phyloP scores from a whole-genome alignment of 78 protist genomes.

The Diacronema lutheri region DNA sequence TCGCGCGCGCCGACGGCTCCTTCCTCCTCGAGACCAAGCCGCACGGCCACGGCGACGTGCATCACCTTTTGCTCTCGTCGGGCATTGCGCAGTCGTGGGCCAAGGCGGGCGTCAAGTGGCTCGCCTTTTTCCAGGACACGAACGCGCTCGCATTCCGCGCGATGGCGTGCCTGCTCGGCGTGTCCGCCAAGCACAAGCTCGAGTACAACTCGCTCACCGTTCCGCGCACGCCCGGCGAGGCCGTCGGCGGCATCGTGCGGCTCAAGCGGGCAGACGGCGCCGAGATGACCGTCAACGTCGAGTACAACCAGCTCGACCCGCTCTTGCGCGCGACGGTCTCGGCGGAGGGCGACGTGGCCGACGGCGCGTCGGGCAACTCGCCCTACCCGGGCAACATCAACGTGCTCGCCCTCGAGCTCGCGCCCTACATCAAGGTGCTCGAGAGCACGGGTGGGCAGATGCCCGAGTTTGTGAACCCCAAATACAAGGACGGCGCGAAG shows the following conservation, averaged over 20 bases:
- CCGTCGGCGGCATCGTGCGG: slow-evolving; percentile 13
- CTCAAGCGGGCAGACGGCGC: neutral
- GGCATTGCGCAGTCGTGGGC: neutral
- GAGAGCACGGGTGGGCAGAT: slow-evolving; percentile 33
- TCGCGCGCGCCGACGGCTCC: slow-evolving; percentile 16
- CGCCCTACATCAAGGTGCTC: slow-evolving; percentile 24
- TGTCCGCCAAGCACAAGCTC: neutral
- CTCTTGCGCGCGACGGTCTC: slow-evolving; percentile 11
- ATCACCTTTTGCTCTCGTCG: slow-evolving; percentile 28
- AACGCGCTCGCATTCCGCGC: slow-evolving; percentile 43
- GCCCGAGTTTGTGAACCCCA: slow-evolving; percentile 73
- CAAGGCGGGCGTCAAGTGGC: neutral
- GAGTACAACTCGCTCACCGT: slow-evolving; percentile 40
- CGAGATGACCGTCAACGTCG: slow-evolving; percentile 32
- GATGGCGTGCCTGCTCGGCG: slow-evolving; percentile 35
- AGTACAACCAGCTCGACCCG: slow-evolving; percentile 69
- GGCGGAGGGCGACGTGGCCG: slow-evolving; percentile 21
- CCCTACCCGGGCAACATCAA: slow-evolving; percentile 64
- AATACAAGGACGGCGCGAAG: slow-evolving; percentile 47
- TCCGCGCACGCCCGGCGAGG: slow-evolving; percentile 36
- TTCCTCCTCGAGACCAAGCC: slow-evolving; percentile 53
- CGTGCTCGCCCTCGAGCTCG: slow-evolving; percentile 26
- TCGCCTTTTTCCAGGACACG: slow-evolving; percentile 63
- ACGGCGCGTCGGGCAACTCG: slow-evolving; percentile 16
- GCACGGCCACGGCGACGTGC: slow-evolving; percentile 77